Percentiles rank a stretch among this genome's conserved stretches.
phyloP scores from a whole-genome alignment of 208 protist genomes.

The Trypanosoma brucei region DNA sequence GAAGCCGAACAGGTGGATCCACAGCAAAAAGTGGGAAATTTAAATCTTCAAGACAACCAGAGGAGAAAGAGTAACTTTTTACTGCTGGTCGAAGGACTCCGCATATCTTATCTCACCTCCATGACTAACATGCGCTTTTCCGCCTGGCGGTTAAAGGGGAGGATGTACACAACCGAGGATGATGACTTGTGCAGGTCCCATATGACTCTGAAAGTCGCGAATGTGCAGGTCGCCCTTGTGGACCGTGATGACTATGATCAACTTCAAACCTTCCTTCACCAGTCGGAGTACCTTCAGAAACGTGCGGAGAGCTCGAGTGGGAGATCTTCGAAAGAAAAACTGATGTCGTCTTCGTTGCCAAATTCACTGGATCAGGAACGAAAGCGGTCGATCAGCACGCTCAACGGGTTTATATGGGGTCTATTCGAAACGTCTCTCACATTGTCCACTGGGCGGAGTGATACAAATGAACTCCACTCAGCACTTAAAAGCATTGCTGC shows the following conservation, averaged over 20 bases:
- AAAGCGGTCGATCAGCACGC: slow-evolving; percentile 17
- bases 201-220: slow-evolving; percentile 55
- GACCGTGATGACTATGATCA: slow-evolving; percentile 86
- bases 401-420: slow-evolving; percentile 82
- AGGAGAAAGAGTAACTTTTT: slow-evolving; percentile 28
- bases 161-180: slow-evolving; percentile 32
- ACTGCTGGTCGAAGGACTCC: slow-evolving; percentile 62
- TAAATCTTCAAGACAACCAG: slow-evolving; percentile 5
- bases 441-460: slow-evolving; percentile 55
- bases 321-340: background rate
- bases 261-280: slow-evolving; percentile 8
- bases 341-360: background rate
- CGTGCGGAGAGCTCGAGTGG: background rate
- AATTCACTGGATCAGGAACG: background rate
- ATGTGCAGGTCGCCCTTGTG: slow-evolving; percentile 70
- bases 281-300: slow-evolving; percentile 6
- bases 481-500: slow-evolving; percentile 24
- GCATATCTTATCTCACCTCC: slow-evolving; percentile 71
- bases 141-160: slow-evolving; percentile 42
- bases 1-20: slow-evolving; percentile 3
- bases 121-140: slow-evolving; percentile 82
- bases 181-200: slow-evolving; percentile 25
- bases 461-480: slow-evolving; percentile 29
- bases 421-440: slow-evolving; percentile 69
- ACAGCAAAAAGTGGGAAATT: slow-evolving; percentile 1